Evolutionary conservation across 371 early-diverging fungal genomes (phyloP).

Genomic region (Actinomortierella ambigua): DNA sequence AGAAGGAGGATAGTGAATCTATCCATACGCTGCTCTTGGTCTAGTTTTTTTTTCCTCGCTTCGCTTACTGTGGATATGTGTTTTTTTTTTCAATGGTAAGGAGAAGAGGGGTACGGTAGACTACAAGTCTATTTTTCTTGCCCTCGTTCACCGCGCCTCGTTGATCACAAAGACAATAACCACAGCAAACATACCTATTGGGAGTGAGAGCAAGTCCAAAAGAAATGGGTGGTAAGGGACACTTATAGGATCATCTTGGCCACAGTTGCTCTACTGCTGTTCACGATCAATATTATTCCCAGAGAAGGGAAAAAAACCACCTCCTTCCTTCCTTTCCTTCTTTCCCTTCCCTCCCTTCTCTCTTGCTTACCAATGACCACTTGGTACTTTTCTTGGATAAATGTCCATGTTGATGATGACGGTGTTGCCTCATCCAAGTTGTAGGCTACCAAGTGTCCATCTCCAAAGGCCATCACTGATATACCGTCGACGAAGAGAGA

Average conservation of each 20-base stretch:
- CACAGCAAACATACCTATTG: slow-evolving; percentile 40
- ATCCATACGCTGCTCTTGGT: not conserved
- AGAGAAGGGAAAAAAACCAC: not conserved
- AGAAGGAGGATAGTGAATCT: not conserved
- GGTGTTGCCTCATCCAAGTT: slow-evolving; percentile 21
- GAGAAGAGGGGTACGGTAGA: not conserved
- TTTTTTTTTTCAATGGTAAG: slow-evolving; percentile 1
- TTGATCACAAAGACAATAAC: slow-evolving; percentile 41
- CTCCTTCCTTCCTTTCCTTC: not conserved
- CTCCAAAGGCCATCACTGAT: slow-evolving; percentile 28
- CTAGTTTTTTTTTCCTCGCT: too few species aligned
- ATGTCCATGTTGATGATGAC: slow-evolving; percentile 8
- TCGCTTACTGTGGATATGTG: too few species aligned
- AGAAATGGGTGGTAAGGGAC: not conserved
- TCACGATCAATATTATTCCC: not conserved
- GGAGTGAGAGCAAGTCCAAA: slow-evolving; percentile 1
- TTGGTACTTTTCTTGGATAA: slow-evolving; percentile 24
- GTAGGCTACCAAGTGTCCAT: slow-evolving; percentile 16
- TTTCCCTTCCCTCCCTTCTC: not conserved
- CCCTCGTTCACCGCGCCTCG: slow-evolving; percentile 23
- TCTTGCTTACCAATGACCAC: slow-evolving; percentile 35
- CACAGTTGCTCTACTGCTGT: not conserved
- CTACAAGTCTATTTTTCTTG: not conserved
- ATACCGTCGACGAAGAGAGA: not conserved
- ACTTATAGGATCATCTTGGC: not conserved